Evolutionary conservation across 2,329 filamentous ascomycete species (phyloP).

Genomic region (Fusarium sp.): DNA sequence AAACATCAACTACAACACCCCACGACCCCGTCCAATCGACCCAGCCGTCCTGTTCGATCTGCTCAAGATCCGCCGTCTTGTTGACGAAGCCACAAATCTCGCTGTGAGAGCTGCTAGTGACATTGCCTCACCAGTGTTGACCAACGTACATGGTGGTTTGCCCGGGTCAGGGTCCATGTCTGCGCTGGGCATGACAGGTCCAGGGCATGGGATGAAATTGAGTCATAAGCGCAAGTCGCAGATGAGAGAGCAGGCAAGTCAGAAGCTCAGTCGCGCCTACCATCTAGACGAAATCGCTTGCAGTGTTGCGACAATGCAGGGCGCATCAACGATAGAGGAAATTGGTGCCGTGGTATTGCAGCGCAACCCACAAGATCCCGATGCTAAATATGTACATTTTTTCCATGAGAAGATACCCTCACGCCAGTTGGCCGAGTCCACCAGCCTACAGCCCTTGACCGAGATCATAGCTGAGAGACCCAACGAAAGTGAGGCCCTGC

Average conservation of each 20-base stretch:
- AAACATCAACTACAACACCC: slow-evolving; percentile 81
- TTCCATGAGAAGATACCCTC: slow-evolving; percentile 91
- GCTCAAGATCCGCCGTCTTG: slow-evolving; percentile 81
- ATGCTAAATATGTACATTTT: slow-evolving; percentile 91
- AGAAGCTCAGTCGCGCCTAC: slow-evolving; percentile 81
- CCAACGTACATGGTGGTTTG: slow-evolving; percentile 61
- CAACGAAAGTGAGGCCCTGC: slow-evolving; percentile 72
- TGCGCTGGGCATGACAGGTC: slow-evolving; percentile 53
- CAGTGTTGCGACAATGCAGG: slow-evolving; percentile 86
- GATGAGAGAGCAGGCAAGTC: slow-evolving; percentile 83
- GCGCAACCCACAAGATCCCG: slow-evolving; percentile 72
- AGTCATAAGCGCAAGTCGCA: slow-evolving; percentile 81
- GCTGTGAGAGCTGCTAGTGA: slow-evolving; percentile 82
- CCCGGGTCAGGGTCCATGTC: slow-evolving; percentile 35
- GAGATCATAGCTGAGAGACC: slow-evolving; percentile 74
- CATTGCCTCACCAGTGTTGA: slow-evolving; percentile 72
- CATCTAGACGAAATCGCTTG: slow-evolving; percentile 84
- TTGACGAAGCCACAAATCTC: slow-evolving; percentile 83
- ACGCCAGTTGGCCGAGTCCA: slow-evolving; percentile 76
- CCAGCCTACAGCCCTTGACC: slow-evolving; percentile 72
- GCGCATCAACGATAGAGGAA: slow-evolving; percentile 79
- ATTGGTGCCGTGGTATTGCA: slow-evolving; percentile 79
- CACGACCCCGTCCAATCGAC: slow-evolving; percentile 80
- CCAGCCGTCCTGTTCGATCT: slow-evolving; percentile 85
- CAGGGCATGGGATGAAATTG: slow-evolving; percentile 71